Base-by-base conservation (phyloP, 768 basidiomycete species). In the Rhodocollybia butyracea region DNA sequence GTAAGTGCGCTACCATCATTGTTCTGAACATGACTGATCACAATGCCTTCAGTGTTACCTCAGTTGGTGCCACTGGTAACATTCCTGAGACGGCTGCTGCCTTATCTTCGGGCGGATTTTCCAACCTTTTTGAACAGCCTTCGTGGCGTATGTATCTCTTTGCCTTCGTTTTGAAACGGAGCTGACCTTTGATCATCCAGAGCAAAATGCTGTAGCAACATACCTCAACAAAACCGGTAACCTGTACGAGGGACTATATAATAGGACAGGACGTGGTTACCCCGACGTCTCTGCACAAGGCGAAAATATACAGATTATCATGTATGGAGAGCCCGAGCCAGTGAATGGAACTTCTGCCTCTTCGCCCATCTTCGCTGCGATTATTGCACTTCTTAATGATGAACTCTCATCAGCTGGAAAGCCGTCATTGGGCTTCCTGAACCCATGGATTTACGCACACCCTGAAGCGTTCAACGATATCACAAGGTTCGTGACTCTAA, bases 351-450 rank as follows among this genome's bases (percentile, higher is more conserved):
- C 85, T 12, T 83, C 81, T 41, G 83, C 84, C 15, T 70, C 78
- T 54, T 63, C 80, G 15, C 86, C 86, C 1, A 79, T 79, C 22
- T 74, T 85, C 15, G 86, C 82, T 15, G 77, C 74, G 13, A 71
- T 88, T 22, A 73, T 88, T 54, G 60, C 86, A 6, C 73, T 86
- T 56, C 66, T 87, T 32, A 87, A 87, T 53, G 85, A 88, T 62
- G 78, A 75, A 40, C 81, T 80, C 22, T 66, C 87, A 21, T 69
- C 78, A 0, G 46, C 59, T 7, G 73, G 75, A 31, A 77, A 80
- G 61, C 40, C 70, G 1, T 64, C 83, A 1, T 68, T 88, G 27
- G 86, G 84, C 3, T 86, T 85, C 67, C 65, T 85, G 57, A 86
- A 85, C 60, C 83, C 73, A 0, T 69, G 74, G 27, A 65, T 78